Evolutionary conservation across 192 early-diverging fungal species (phyloP).

Genomic region (Podila epicladia): DNA sequence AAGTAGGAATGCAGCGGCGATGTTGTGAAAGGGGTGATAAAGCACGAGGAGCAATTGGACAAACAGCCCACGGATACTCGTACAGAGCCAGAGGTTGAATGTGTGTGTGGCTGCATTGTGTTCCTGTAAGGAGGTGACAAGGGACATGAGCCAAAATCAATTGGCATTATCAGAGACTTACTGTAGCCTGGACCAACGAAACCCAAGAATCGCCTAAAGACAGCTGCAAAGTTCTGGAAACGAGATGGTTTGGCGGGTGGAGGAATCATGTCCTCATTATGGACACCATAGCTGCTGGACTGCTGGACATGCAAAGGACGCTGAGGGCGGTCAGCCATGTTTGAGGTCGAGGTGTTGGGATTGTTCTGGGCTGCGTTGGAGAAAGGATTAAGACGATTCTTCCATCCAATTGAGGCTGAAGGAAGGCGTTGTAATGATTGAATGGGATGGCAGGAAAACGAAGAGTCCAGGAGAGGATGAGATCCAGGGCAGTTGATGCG

Average conservation of each 20-base stretch:
- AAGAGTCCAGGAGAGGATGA: no score
- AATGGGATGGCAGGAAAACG: no score
- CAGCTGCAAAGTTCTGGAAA: constrained; percentile 2
- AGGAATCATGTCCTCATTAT: background rate
- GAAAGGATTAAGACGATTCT: constrained; percentile 1
- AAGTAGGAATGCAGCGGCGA: no score
- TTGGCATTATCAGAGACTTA: constrained; percentile 26
- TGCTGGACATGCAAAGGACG: background rate
- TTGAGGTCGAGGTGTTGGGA: background rate
- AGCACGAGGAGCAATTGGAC: no score
- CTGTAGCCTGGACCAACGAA: constrained; percentile 59
- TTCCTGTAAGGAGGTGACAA: background rate
- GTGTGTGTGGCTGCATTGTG: background rate
- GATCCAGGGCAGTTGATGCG: background rate
- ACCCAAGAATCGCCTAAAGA: constrained; percentile 49
- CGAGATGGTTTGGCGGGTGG: constrained; percentile 12
- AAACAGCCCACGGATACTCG: no score
- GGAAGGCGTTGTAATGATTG: background rate
- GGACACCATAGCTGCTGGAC: background rate
- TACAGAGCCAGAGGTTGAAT: no score
- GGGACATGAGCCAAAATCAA: background rate
- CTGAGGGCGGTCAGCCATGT: background rate
- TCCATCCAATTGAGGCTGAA: background rate
- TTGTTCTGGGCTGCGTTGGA: background rate
- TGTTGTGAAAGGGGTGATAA: no score